phyloP scores from a whole-genome alignment of 1,284 basidiomycete genomes.

The Ceratobasidium sp. region DNA sequence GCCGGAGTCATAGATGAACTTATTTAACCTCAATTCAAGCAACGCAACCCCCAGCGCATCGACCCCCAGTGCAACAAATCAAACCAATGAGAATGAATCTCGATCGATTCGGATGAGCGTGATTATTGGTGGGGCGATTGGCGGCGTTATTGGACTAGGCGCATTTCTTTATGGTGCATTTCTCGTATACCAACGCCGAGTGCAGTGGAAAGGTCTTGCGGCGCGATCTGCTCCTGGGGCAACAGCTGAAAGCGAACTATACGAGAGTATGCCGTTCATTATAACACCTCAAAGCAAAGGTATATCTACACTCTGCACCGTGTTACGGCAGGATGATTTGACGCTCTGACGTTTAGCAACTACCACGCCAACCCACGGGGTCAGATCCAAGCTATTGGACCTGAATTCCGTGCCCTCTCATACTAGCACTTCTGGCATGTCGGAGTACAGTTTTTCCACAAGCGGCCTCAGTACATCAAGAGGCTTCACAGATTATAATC shows the following conservation, averaged over 20 bases:
- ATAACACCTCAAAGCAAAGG: not conserved
- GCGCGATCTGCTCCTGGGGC: constrained; percentile 5
- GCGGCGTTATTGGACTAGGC: not conserved
- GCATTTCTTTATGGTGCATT: not conserved
- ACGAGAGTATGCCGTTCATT: constrained; percentile 9
- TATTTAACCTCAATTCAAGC: not conserved
- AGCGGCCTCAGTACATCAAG: not conserved
- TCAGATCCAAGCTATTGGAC: not conserved
- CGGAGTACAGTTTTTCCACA: not conserved
- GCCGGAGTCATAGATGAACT: not conserved
- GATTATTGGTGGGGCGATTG: not conserved
- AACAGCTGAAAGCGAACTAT: not conserved
- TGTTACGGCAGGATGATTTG: not conserved
- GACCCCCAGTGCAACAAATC: not conserved
- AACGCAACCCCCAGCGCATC: not conserved
- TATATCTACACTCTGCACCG: not conserved
- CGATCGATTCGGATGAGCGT: not conserved
- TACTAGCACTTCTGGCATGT: not conserved
- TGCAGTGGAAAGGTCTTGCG: not conserved
- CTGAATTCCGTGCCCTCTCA: no score
- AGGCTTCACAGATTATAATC: not conserved
- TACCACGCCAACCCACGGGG: not conserved
- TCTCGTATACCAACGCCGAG: not conserved
- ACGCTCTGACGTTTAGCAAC: not conserved
- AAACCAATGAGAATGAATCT: not conserved